Percentiles rank a stretch among this genome's conserved stretches.
Conservation (phyloP, 331 rosid species). For the Malus hybrid region DNA sequence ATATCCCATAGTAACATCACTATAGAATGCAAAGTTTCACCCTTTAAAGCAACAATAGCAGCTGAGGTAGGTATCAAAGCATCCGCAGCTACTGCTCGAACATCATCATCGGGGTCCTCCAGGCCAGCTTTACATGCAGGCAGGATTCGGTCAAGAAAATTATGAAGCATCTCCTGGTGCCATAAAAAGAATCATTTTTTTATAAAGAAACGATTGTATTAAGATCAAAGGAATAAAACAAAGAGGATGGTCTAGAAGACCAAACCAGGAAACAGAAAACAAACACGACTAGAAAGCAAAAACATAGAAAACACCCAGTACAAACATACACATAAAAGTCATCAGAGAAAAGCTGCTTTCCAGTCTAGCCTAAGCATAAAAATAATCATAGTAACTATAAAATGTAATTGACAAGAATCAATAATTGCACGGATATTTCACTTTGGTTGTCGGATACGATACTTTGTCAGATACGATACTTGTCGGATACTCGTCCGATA, state of each 20-base stretch:
- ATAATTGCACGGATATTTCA: too few relatives aligned
- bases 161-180: conserved; percentile 74
- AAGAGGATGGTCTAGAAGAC: too few relatives aligned
- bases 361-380: neutral
- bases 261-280: too few relatives aligned
- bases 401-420: neutral
- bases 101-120: conserved; percentile 98
- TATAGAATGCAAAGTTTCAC: conserved; percentile 67
- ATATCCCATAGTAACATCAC: conserved; percentile 97
- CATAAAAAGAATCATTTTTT: conserved; percentile 18
- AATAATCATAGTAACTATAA: neutral
- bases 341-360: too few relatives aligned
- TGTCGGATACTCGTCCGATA: too few relatives aligned
- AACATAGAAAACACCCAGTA: too few relatives aligned
- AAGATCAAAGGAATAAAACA: too few relatives aligned
- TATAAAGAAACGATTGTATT: neutral
- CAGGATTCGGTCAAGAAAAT: conserved; percentile 77
- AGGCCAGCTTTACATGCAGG: conserved; percentile 94
- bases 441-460: too few relatives aligned
- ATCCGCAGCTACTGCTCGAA: conserved; percentile 97
- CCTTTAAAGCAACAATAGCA: conserved; percentile 71
- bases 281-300: too few relatives aligned
- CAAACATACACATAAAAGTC: too few relatives aligned
- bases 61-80: conserved; percentile 88
- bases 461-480: too few relatives aligned